Percentiles rank a stretch among this genome's conserved stretches.
Evolutionary conservation across 1,139 yeast genomes (phyloP).

Genomic region (Geotrichum bryndzae): DNA sequence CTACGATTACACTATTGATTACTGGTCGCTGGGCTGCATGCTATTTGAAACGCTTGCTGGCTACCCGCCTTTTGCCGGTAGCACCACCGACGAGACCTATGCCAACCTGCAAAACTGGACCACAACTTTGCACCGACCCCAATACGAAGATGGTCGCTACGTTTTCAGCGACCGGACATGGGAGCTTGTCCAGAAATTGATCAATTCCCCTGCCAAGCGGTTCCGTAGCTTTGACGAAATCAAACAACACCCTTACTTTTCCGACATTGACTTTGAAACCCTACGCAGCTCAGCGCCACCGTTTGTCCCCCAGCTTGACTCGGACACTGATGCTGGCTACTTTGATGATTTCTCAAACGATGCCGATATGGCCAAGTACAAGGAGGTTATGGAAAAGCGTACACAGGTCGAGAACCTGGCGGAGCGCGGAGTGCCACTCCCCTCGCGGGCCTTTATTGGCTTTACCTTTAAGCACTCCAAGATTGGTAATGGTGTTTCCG

Average conservation of each 20-base stretch:
- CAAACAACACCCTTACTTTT: slow-evolving; percentile 70
- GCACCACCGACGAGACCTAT: slow-evolving; percentile 90
- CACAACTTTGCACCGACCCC: slow-evolving; percentile 81
- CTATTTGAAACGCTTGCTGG: slow-evolving; percentile 88
- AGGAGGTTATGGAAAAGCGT: slow-evolving; percentile 89
- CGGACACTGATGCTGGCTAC: slow-evolving; percentile 97
- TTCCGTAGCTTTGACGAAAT: slow-evolving; percentile 75
- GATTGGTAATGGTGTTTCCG: slow-evolving; percentile 18
- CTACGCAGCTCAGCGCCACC: slow-evolving; percentile 73
- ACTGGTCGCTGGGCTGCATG: slow-evolving; percentile 98
- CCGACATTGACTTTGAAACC: slow-evolving; percentile 71
- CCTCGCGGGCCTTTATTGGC: slow-evolving; percentile 76
- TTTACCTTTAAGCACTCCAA: slow-evolving; percentile 82
- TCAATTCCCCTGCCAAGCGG: slow-evolving; percentile 74
- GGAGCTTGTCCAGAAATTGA: slow-evolving; percentile 69
- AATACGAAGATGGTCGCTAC: slow-evolving; percentile 81
- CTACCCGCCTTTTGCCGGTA: slow-evolving; percentile 95
- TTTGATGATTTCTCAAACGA: slow-evolving; percentile 97
- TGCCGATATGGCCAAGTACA: slow-evolving; percentile 94
- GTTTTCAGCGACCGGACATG: slow-evolving; percentile 97
- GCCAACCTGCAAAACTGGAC: slow-evolving; percentile 92
- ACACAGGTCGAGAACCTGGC: slow-evolving; percentile 78
- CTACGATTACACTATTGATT: slow-evolving; percentile 94
- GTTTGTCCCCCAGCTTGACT: slow-evolving; percentile 91
- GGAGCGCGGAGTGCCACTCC: slow-evolving; percentile 52